Evolutionary conservation across 805 yeast species (phyloP).

Genomic region (Starmerella potacharoeniae): DNA sequence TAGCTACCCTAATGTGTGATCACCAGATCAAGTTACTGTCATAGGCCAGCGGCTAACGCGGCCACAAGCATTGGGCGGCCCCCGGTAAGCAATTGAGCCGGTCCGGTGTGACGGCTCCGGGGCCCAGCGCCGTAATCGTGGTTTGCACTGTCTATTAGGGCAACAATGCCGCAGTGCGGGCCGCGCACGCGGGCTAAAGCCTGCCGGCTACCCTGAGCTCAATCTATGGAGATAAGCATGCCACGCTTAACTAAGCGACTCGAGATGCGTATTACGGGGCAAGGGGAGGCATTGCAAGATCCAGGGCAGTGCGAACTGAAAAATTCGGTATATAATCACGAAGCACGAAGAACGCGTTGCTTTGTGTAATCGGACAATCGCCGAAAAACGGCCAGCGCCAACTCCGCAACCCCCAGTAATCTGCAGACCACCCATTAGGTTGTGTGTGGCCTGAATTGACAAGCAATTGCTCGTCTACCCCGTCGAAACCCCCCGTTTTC

Average conservation of each 20-base stretch:
- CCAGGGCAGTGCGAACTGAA: slow-evolving; percentile 5
- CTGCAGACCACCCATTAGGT: slow-evolving; percentile 16
- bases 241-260: slow-evolving; percentile 15
- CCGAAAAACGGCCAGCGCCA: neutral
- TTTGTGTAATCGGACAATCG: neutral
- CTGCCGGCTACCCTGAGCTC: slow-evolving; percentile 7
- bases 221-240: slow-evolving; percentile 11
- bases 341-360: neutral
- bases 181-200: neutral
- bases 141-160: too few relatives aligned
- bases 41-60: neutral
- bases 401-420: neutral
- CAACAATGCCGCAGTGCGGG: neutral
- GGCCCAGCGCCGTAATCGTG: too few relatives aligned
- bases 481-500: neutral
- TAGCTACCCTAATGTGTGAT: neutral
- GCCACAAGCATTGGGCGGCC: neutral
- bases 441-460: slow-evolving; percentile 16
- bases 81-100: neutral
- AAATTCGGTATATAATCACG: slow-evolving; percentile 16
- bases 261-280: slow-evolving; percentile 11
- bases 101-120: too few relatives aligned
- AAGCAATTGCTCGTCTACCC: neutral
- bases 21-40: neutral
- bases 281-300: neutral